A percentile compares a stretch with the other conserved stretches of the same genome.
Conservation (phyloP, 495 filamentous ascomycete species). For the Melanomma pulvis-pyrius region DNA sequence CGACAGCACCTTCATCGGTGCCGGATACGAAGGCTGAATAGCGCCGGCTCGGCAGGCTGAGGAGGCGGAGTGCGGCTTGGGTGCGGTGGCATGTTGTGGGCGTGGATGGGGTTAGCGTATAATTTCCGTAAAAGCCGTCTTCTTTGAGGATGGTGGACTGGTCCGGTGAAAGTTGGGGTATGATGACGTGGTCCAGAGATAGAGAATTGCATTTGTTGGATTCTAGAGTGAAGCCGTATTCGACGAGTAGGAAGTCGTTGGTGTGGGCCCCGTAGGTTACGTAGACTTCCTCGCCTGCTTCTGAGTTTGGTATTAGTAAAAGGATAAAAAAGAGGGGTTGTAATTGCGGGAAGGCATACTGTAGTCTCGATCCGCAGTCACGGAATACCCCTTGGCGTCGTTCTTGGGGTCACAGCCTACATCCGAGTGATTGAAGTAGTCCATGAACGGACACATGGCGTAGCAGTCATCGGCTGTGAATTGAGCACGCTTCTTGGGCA, state of each 20-base stretch:
- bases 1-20: constrained; percentile 21
- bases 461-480: constrained; percentile 67
- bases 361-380: constrained; percentile 60
- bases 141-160: constrained; percentile 23
- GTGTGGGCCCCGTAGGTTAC: constrained; percentile 79
- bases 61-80: constrained; percentile 26
- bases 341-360: constrained; percentile 41
- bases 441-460: constrained; percentile 80
- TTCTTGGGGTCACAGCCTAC: constrained; percentile 66
- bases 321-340: neutral
- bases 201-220: constrained; percentile 69
- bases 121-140: constrained; percentile 31
- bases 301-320: constrained; percentile 19
- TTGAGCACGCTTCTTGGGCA: constrained; percentile 52
- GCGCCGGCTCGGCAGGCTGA: constrained; percentile 22
- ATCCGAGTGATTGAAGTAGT: constrained; percentile 83
- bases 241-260: constrained; percentile 78
- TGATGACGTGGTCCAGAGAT: constrained; percentile 68
- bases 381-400: constrained; percentile 60
- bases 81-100: constrained; percentile 33
- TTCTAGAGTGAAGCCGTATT: constrained; percentile 77
- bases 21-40: constrained; percentile 28
- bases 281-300: constrained; percentile 70
- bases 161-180: constrained; percentile 42
- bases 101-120: constrained; percentile 18